Evolutionary conservation across 2,329 filamentous ascomycete genomes (phyloP).

Genomic region (Rhynchosporium agropyri): DNA sequence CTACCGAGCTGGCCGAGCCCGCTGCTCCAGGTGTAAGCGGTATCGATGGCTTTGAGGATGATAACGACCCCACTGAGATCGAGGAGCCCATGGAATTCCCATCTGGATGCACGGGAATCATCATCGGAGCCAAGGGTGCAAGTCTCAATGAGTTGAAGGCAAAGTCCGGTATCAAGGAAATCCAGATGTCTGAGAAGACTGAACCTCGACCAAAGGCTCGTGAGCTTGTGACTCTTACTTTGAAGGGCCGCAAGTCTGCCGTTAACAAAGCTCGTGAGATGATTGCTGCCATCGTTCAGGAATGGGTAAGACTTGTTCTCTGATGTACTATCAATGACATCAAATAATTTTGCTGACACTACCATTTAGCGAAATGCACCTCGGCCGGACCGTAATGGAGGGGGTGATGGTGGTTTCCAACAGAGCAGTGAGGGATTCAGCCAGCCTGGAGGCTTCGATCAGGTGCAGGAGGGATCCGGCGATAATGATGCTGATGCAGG

Average conservation of each 20-base stretch:
- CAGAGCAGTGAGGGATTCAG: background rate
- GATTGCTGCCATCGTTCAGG: conserved; percentile 21
- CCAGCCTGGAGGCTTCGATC: background rate
- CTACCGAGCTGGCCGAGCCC: conserved; percentile 10
- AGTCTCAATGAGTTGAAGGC: conserved; percentile 20
- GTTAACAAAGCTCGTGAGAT: conserved; percentile 17
- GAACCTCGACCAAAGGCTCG: conserved; percentile 15
- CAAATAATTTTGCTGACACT: background rate
- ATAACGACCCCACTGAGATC: background rate
- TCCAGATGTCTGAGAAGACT: conserved; percentile 21
- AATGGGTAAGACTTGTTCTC: conserved; percentile 21
- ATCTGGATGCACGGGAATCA: conserved; percentile 15
- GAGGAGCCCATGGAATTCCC: conserved; percentile 17
- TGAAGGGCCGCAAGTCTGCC: conserved; percentile 14
- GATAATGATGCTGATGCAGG: background rate
- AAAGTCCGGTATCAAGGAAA: conserved; percentile 11
- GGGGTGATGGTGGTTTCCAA: background rate
- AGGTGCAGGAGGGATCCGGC: background rate
- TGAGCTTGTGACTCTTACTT: conserved; percentile 13
- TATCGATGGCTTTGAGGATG: background rate
- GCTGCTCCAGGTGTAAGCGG: background rate
- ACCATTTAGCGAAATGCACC: conserved; percentile 19
- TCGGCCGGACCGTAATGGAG: conserved; percentile 18
- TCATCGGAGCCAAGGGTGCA: conserved; percentile 22
- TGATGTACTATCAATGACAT: background rate